A percentile compares a stretch with the other conserved stretches of the same genome.
Conservation (phyloP, 2,329 filamentous ascomycete genomes). For the Ceratocystis diversiconidia region DNA sequence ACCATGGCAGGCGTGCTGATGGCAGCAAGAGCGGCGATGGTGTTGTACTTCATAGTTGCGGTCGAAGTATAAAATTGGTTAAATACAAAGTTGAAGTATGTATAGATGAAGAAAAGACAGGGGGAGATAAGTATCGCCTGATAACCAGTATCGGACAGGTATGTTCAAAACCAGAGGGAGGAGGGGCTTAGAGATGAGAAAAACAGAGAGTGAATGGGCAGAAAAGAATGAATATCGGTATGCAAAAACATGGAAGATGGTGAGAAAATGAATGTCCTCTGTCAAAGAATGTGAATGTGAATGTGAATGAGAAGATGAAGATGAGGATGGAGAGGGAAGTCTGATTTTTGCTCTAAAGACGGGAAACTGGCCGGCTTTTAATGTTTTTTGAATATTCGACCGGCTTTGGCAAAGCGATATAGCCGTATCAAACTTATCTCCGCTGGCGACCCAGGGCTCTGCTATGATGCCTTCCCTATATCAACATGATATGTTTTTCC, state of each 20-base stretch:
- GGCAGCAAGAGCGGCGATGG: constrained; percentile 8
- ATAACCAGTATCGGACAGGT: neutral
- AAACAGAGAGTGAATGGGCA: neutral
- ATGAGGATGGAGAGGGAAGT: neutral
- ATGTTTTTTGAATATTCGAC: neutral
- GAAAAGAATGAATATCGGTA: too few relatives aligned
- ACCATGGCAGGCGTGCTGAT: constrained; percentile 12
- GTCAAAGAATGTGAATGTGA: neutral
- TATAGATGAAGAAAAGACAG: neutral
- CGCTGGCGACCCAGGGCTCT: too few relatives aligned
- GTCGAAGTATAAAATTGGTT: neutral
- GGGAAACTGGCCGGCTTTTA: neutral
- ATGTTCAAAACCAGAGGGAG: neutral
- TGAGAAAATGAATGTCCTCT: constrained; percentile 3
- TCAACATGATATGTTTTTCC: too few relatives aligned
- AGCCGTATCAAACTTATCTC: too few relatives aligned
- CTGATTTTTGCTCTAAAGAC: neutral
- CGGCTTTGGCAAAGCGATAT: too few relatives aligned
- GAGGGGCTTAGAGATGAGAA: neutral
- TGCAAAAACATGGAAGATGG: too few relatives aligned
- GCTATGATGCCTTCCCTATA: too few relatives aligned
- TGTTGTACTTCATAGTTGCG: constrained; percentile 15
- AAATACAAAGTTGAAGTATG: too few relatives aligned
- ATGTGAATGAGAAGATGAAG: neutral
- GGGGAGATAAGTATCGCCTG: neutral